phyloP scores from a whole-genome alignment of 2,329 filamentous ascomycete genomes.

The Gliomastix tumulicola region DNA sequence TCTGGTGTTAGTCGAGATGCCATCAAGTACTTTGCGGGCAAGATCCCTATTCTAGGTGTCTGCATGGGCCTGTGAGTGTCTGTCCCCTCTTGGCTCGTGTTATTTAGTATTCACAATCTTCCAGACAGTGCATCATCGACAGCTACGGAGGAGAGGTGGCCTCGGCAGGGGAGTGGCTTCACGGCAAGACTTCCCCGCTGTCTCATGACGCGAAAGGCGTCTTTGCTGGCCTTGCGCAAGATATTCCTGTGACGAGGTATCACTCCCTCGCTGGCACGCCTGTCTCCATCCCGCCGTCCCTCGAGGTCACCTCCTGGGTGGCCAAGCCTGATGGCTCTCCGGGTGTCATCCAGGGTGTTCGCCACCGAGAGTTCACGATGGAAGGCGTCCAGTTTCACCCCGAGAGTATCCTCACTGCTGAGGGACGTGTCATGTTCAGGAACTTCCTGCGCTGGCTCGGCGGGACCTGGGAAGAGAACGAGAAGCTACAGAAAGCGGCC shows the following conservation, averaged over 20 bases:
- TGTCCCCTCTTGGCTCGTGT: neutral
- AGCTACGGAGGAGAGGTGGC: slow-evolving; percentile 87
- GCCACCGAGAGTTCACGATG: slow-evolving; percentile 84
- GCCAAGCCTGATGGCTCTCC: slow-evolving; percentile 67
- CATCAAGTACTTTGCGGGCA: slow-evolving; percentile 85
- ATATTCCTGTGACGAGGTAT: slow-evolving; percentile 85
- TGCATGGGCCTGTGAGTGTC: slow-evolving; percentile 86
- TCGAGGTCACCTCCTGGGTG: slow-evolving; percentile 91
- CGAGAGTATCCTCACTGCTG: slow-evolving; percentile 89
- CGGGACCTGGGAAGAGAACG: slow-evolving; percentile 86
- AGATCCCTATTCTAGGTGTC: slow-evolving; percentile 93
- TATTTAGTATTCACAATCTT: slow-evolving; percentile 2
- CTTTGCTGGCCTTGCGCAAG: slow-evolving; percentile 73
- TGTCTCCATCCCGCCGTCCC: slow-evolving; percentile 72
- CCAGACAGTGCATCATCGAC: slow-evolving; percentile 88
- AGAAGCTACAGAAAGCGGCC: slow-evolving; percentile 41
- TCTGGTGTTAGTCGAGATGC: slow-evolving; percentile 90
- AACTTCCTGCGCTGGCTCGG: slow-evolving; percentile 87
- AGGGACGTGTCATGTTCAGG: slow-evolving; percentile 81
- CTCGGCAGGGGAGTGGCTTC: slow-evolving; percentile 91
- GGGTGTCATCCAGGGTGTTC: slow-evolving; percentile 92
- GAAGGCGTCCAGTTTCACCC: slow-evolving; percentile 98
- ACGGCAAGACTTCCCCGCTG: slow-evolving; percentile 92
- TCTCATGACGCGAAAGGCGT: slow-evolving; percentile 89
- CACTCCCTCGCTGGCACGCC: slow-evolving; percentile 93